These are phyloP conservation scores for Dioscorea cayenensis DNA, from an alignment of 116 monocot species.

Conservation along the genomic window DNA sequence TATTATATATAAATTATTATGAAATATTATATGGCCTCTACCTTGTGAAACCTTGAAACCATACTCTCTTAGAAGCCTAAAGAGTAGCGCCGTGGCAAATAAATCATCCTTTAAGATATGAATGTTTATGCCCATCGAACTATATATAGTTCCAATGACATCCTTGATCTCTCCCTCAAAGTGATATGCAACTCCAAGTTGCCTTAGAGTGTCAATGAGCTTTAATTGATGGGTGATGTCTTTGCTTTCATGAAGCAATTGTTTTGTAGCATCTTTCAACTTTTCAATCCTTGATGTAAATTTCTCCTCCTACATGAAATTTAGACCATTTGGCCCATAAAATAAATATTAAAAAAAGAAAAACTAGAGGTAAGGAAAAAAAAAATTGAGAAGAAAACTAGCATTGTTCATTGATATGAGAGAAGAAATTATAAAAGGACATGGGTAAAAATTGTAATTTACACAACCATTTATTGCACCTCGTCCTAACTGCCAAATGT, in stretches of 20 bases:
- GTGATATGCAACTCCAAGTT: constrained; percentile 34
- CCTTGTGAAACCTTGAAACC: constrained; percentile 18
- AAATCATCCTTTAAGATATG: neutral
- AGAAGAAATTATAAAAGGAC: no score
- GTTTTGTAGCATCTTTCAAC: constrained; percentile 14
- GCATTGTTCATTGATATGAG: no score
- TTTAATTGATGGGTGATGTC: constrained; percentile 8
- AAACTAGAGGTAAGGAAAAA: no score
- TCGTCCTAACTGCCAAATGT: no score
- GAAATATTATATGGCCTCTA: neutral
- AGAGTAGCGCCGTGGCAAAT: constrained; percentile 15
- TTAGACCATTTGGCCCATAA: no score
- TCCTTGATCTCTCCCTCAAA: constrained; percentile 21
- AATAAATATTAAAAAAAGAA: no score
- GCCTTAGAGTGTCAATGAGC: constrained; percentile 8
- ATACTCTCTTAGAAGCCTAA: constrained; percentile 18
- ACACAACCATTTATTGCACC: no score
- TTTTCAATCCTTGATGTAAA: neutral
- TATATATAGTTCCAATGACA: no score
- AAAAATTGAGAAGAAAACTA: no score
- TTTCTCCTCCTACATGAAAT: no score
- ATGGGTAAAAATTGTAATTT: no score
- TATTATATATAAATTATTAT: no score
- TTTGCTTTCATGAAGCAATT: constrained; percentile 3
- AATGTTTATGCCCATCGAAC: neutral